Conservation (phyloP, 495 filamentous ascomycete genomes). For the Aspergillus panamensis region DNA sequence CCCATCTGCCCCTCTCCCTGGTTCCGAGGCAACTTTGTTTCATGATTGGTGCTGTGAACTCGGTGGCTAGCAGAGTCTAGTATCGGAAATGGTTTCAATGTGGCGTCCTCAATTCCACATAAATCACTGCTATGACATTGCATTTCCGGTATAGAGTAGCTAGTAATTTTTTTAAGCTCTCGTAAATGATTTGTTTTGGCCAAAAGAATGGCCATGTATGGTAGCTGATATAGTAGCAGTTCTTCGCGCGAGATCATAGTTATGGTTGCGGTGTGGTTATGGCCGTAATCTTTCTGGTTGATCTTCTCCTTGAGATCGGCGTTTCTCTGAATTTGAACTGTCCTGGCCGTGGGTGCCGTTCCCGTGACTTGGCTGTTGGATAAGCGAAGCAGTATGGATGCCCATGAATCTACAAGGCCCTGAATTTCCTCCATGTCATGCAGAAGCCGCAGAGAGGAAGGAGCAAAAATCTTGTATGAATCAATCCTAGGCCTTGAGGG, state of each 20-base stretch:
- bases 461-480: slow-evolving; percentile 83
- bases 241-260: slow-evolving; percentile 63
- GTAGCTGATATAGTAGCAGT: slow-evolving; percentile 76
- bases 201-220: slow-evolving; percentile 70
- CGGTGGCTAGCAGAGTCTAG: background rate
- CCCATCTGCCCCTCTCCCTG: slow-evolving; percentile 42
- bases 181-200: slow-evolving; percentile 27
- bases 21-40: slow-evolving; percentile 1
- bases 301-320: slow-evolving; percentile 14
- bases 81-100: background rate
- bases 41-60: background rate
- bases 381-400: slow-evolving; percentile 36
- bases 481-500: slow-evolving; percentile 40
- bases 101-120: background rate
- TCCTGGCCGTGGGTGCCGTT: slow-evolving; percentile 25
- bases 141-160: slow-evolving; percentile 54
- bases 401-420: slow-evolving; percentile 64
- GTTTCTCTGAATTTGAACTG: slow-evolving; percentile 23
- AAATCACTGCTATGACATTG: slow-evolving; percentile 22
- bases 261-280: slow-evolving; percentile 48
- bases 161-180: slow-evolving; percentile 67
- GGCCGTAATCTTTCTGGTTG: slow-evolving; percentile 15
- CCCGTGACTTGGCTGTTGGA: slow-evolving; percentile 24
- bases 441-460: slow-evolving; percentile 73
- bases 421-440: slow-evolving; percentile 73